A percentile compares a stretch with the other conserved stretches of the same genome.
Evolutionary conservation across 768 basidiomycete genomes (phyloP).

Genomic region (Russula virescens): DNA sequence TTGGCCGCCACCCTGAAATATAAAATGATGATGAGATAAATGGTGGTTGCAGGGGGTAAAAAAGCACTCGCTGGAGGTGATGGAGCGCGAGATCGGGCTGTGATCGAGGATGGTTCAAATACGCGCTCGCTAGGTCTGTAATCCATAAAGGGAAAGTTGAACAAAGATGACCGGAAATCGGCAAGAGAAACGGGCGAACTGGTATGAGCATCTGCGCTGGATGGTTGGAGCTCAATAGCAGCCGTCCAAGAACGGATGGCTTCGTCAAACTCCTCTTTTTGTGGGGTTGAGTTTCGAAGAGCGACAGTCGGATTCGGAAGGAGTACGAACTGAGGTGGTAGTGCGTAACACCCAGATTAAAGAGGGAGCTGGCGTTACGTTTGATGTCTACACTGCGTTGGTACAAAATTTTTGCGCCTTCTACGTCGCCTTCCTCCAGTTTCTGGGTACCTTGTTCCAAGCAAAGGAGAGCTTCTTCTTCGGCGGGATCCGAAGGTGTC

Average conservation of each 20-base stretch:
- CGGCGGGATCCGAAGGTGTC: constrained; percentile 77
- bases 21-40: constrained; percentile 27
- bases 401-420: constrained; percentile 71
- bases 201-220: constrained; percentile 81
- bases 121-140: constrained; percentile 84
- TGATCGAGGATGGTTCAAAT: constrained; percentile 73
- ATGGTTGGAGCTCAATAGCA: constrained; percentile 72
- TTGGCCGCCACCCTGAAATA: constrained; percentile 66
- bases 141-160: constrained; percentile 23
- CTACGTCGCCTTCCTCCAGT: constrained; percentile 81
- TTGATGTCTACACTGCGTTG: constrained; percentile 75
- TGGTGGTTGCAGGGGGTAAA: constrained; percentile 25
- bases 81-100: constrained; percentile 83
- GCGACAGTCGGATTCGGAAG: constrained; percentile 6
- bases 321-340: constrained; percentile 73
- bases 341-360: constrained; percentile 85
- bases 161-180: constrained; percentile 20
- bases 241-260: constrained; percentile 86
- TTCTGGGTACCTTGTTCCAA: constrained; percentile 80
- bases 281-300: neutral
- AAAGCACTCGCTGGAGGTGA: constrained; percentile 59
- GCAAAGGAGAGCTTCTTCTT: constrained; percentile 69
- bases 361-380: constrained; percentile 72
- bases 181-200: constrained; percentile 43
- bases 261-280: constrained; percentile 77